Evolutionary conservation across 83 land plant species (phyloP).

Genomic region (Isoetes engelmannii): DNA sequence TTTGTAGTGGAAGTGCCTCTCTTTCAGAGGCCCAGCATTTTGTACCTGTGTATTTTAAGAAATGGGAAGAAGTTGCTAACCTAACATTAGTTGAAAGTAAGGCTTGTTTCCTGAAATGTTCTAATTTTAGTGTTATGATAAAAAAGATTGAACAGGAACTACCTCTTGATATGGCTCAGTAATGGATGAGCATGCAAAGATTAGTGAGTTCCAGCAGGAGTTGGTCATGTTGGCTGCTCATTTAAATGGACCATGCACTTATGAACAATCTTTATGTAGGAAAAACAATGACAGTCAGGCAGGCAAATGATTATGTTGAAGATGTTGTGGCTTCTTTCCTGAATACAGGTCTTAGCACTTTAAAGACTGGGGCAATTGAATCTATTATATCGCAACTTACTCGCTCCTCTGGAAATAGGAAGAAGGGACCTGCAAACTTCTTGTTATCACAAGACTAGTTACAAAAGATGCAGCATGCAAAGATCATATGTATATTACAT

Average conservation of each 20-base stretch:
- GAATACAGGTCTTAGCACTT: background rate
- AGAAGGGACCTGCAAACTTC: no score
- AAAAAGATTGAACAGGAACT: conserved; percentile 24
- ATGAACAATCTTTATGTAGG: background rate
- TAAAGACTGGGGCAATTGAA: background rate
- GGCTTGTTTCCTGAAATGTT: conserved; percentile 23
- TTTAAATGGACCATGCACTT: conserved; percentile 1
- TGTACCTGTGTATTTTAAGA: conserved; percentile 18
- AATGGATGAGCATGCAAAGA: background rate
- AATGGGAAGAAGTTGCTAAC: conserved; percentile 30
- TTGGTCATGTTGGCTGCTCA: background rate
- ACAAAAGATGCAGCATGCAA: no score
- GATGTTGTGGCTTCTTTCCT: background rate
- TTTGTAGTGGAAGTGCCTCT: conserved; percentile 16
- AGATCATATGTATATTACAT: no score
- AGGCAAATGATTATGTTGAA: conserved; percentile 5
- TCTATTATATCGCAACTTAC: background rate
- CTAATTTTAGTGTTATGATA: conserved; percentile 28
- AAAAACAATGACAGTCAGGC: background rate
- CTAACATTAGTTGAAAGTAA: conserved; percentile 14
- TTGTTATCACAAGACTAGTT: no score
- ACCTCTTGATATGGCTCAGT: conserved; percentile 28
- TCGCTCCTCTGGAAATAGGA: no score
- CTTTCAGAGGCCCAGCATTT: conserved; percentile 18
- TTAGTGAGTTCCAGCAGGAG: conserved; percentile 4